These are phyloP conservation scores for Massospora cicadina DNA, from an alignment of 371 early-diverging fungal species.

Conservation along the genomic window DNA sequence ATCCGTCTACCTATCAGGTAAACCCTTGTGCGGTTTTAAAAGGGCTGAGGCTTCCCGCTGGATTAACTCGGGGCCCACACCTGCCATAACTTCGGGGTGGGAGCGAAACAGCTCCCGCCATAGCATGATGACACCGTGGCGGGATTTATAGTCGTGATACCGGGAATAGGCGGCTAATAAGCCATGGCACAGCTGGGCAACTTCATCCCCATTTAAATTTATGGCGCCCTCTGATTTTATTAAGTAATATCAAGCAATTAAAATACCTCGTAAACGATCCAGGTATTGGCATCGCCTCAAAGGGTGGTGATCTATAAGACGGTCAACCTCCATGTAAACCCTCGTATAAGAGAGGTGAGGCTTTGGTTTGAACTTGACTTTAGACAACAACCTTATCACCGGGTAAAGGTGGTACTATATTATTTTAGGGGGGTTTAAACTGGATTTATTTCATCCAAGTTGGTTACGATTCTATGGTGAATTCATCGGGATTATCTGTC, in stretches of 20 bases:
- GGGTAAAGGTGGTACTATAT: too few species aligned
- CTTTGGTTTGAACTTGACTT: too few species aligned
- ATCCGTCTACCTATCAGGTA: not conserved
- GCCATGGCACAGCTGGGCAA: not conserved
- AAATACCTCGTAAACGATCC: not conserved
- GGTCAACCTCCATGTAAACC: not conserved
- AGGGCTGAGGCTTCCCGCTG: not conserved
- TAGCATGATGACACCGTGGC: not conserved
- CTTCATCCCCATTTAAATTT: not conserved
- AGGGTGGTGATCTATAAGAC: not conserved
- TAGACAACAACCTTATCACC: too few species aligned
- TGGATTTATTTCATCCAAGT: too few species aligned
- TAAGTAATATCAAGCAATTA: not conserved
- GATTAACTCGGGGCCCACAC: not conserved
- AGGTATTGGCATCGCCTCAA: not conserved
- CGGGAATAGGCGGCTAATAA: not conserved
- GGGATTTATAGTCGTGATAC: not conserved
- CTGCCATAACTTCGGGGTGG: not conserved
- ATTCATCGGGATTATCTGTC: too few species aligned
- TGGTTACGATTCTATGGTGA: too few species aligned
- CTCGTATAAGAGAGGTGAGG: not conserved
- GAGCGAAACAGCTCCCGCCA: not conserved
- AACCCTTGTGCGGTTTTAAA: not conserved
- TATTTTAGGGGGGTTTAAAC: too few species aligned
- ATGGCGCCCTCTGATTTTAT: not conserved